These are phyloP conservation scores for Corrigiola litoralis DNA, from an alignment of 179 eudicot genomes.

Conservation along the genomic window DNA sequence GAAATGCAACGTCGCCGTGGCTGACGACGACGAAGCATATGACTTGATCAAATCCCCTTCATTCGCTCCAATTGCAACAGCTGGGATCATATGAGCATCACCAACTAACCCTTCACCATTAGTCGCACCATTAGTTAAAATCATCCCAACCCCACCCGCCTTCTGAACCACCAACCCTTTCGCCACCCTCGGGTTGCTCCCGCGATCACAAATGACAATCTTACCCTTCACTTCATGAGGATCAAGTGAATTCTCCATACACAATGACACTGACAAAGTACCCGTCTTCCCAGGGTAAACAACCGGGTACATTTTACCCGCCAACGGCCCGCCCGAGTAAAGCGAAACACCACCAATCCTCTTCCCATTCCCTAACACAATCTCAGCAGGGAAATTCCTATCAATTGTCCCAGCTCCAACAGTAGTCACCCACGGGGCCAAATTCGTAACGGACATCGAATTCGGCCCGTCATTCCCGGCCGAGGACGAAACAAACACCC, in stretches of 20 bases:
- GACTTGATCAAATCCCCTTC: constrained; percentile 72
- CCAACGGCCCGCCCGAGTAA: constrained; percentile 61
- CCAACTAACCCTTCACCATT: constrained; percentile 95
- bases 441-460: constrained; percentile 85
- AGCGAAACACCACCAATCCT: constrained; percentile 70
- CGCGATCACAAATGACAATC: constrained; percentile 86
- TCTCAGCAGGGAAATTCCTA: constrained; percentile 78
- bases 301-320: constrained; percentile 54
- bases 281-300: constrained; percentile 90
- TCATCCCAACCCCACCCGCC: constrained; percentile 97
- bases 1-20: constrained; percentile 60
- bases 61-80: constrained; percentile 69
- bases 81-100: constrained; percentile 81
- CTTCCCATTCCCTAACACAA: constrained; percentile 63
- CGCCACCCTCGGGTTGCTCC: constrained; percentile 82
- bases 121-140: constrained; percentile 64
- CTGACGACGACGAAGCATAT: constrained; percentile 31
- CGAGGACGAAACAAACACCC: constrained; percentile 77
- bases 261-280: constrained; percentile 61
- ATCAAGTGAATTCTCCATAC: constrained; percentile 89
- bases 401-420: constrained; percentile 95
- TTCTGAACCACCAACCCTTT: constrained; percentile 84
- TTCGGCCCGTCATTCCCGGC: constrained; percentile 97
- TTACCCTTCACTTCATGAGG: constrained; percentile 64
- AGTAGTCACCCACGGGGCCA: constrained; percentile 94